Conservation (phyloP, 139 green algal species). For the Picochlorum costavermella region DNA sequence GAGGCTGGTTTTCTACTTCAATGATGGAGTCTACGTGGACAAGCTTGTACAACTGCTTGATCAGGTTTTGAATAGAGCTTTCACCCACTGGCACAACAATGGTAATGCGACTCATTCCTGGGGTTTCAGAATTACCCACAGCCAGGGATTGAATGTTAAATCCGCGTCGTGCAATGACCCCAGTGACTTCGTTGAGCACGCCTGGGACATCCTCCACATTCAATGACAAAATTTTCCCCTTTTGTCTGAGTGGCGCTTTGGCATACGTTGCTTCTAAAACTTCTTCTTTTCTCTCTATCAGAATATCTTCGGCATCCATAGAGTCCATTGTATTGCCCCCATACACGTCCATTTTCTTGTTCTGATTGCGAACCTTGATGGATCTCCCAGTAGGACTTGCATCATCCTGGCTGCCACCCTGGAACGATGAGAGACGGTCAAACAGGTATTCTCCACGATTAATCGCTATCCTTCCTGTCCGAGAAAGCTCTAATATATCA, state of each 20-base stretch:
- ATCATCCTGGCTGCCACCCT: constrained; percentile 1
- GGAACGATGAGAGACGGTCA: constrained; percentile 20
- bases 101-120: constrained; percentile 79
- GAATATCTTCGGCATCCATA: not conserved
- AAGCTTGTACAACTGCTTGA: constrained; percentile 91
- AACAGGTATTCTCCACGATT: constrained; percentile 65
- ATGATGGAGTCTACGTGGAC: constrained; percentile 60
- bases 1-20: constrained; percentile 70
- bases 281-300: constrained; percentile 30
- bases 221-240: constrained; percentile 79
- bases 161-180: constrained; percentile 87
- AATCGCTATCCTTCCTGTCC: constrained; percentile 87
- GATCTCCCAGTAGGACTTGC: not conserved
- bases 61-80: constrained; percentile 66
- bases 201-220: constrained; percentile 82
- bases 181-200: constrained; percentile 93
- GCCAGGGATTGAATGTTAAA: constrained; percentile 97
- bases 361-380: not conserved
- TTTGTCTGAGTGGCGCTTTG: constrained; percentile 14
- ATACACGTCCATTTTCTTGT: not conserved
- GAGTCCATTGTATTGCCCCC: too few species aligned
- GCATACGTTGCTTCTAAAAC: constrained; percentile 51
- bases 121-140: constrained; percentile 76
- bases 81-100: constrained; percentile 82
- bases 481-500: constrained; percentile 71